These are phyloP conservation scores for Candida sphagnicola DNA, from an alignment of 805 yeast species.

Conservation along the genomic window DNA sequence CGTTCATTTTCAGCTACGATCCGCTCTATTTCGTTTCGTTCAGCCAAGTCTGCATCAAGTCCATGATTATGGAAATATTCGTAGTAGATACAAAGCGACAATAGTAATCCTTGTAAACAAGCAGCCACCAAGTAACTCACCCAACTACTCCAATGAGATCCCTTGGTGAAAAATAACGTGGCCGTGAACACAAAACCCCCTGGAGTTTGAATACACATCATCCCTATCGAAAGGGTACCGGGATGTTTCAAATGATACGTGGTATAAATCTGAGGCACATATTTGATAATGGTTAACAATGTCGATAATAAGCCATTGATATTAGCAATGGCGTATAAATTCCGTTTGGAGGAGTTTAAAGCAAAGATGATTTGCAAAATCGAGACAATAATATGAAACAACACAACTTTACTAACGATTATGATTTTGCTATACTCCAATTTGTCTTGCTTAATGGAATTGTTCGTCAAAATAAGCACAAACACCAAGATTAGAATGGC, in stretches of 20 bases:
- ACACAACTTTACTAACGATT: conserved; percentile 38
- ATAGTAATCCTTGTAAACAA: conserved; percentile 54
- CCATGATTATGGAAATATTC: conserved; percentile 25
- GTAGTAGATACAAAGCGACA: conserved; percentile 58
- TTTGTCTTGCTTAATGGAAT: conserved; percentile 45
- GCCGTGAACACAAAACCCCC: conserved; percentile 82
- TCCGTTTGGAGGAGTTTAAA: conserved; percentile 17
- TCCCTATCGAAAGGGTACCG: conserved; percentile 72
- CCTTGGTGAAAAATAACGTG: conserved; percentile 66
- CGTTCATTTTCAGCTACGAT: conserved; percentile 24
- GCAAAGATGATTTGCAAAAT: conserved; percentile 32
- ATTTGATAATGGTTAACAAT: conserved; percentile 61
- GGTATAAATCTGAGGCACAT: conserved; percentile 74
- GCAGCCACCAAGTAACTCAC: conserved; percentile 75
- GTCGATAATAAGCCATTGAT: conserved; percentile 65
- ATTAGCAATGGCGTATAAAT: conserved; percentile 44
- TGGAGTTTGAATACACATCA: conserved; percentile 87
- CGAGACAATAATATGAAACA: conserved; percentile 31
- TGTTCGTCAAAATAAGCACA: conserved; percentile 46
- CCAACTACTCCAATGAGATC: conserved; percentile 86
- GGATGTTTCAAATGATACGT: conserved; percentile 69
- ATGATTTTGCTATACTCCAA: conserved; percentile 40
- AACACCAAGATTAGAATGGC: conserved; percentile 54
- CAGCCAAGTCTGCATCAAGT: conserved; percentile 20
- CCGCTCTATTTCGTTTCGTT: conserved; percentile 25